Percentiles rank a stretch among this genome's conserved stretches.
These are phyloP conservation scores for Aciculoconidium aculeatum DNA, from an alignment of 805 yeast genomes.

Conservation along the genomic window DNA sequence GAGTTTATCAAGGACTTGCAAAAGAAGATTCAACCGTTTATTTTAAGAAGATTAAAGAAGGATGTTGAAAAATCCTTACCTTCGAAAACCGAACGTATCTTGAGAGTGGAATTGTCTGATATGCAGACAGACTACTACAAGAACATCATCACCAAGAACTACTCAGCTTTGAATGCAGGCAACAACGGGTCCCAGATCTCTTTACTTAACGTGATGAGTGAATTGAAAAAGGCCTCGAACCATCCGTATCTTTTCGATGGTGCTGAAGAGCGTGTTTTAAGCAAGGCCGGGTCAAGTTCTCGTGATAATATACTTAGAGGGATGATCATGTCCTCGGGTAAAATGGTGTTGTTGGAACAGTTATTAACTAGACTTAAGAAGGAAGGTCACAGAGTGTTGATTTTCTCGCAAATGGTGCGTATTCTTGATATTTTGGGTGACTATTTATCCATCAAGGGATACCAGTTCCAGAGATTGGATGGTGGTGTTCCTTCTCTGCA, in stretches of 20 bases:
- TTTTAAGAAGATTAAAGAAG: conserved; percentile 86
- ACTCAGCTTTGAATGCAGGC: conserved; percentile 86
- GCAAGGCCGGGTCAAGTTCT: conserved; percentile 55
- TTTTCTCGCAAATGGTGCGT: conserved; percentile 96
- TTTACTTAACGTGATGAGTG: conserved; percentile 86
- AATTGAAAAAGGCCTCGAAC: conserved; percentile 92
- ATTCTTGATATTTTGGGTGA: conserved; percentile 94
- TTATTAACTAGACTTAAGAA: conserved; percentile 73
- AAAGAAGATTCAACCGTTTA: conserved; percentile 81
- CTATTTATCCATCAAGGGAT: conserved; percentile 80
- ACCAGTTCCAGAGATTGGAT: conserved; percentile 86
- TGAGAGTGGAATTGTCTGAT: conserved; percentile 92
- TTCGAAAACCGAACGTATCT: conserved; percentile 89
- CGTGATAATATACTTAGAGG: conserved; percentile 85
- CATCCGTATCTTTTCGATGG: conserved; percentile 94
- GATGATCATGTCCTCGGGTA: conserved; percentile 94
- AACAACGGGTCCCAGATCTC: conserved; percentile 76
- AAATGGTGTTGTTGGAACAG: conserved; percentile 94
- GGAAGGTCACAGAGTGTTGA: conserved; percentile 94
- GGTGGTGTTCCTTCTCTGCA: conserved; percentile 96
- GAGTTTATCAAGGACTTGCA: conserved; percentile 82
- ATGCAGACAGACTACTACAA: conserved; percentile 92
- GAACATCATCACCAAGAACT: conserved; percentile 87
- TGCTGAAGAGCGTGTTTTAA: conserved; percentile 78
- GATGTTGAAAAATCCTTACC: conserved; percentile 97